Evolutionary conservation across 2,329 filamentous ascomycete species (phyloP).

Genomic region (Fusarium incarnatum): DNA sequence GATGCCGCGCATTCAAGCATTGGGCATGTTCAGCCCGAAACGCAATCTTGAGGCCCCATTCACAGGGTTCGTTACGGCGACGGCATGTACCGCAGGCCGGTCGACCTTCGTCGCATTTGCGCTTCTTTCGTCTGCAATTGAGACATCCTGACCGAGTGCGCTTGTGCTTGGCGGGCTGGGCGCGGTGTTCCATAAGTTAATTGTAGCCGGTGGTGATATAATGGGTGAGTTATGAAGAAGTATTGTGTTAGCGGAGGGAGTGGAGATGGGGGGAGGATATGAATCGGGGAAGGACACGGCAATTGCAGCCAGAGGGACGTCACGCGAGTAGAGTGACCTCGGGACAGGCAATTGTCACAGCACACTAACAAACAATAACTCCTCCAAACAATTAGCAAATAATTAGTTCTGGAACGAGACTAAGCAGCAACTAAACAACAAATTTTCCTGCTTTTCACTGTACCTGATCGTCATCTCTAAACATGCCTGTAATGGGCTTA

Average conservation of each 20-base stretch:
- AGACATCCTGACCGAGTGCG: slow-evolving; percentile 53
- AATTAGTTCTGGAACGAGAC: background rate
- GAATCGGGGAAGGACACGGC: slow-evolving; percentile 12
- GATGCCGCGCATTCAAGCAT: slow-evolving; percentile 48
- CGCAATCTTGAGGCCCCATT: slow-evolving; percentile 55
- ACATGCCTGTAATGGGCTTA: slow-evolving; percentile 8
- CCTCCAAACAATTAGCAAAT: background rate
- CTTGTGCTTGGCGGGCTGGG: slow-evolving; percentile 45
- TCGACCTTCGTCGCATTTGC: slow-evolving; percentile 53
- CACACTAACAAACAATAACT: background rate
- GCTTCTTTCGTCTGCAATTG: slow-evolving; percentile 55
- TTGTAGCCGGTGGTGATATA: slow-evolving; percentile 27
- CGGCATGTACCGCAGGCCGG: slow-evolving; percentile 52
- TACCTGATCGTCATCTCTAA: background rate
- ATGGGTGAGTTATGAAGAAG: background rate
- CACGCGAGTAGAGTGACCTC: background rate
- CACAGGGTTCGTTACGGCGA: slow-evolving; percentile 49
- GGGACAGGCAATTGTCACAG: background rate
- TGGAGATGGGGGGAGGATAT: slow-evolving; percentile 11
- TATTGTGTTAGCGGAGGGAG: background rate
- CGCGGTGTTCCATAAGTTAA: slow-evolving; percentile 37
- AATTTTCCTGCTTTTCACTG: background rate
- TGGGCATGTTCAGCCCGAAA: slow-evolving; percentile 54
- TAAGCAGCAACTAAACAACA: background rate
- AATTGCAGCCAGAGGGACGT: slow-evolving; percentile 10